Base-by-base conservation (phyloP, 2,329 filamentous ascomycete genomes). In the Nigrospora osmanthi region DNA sequence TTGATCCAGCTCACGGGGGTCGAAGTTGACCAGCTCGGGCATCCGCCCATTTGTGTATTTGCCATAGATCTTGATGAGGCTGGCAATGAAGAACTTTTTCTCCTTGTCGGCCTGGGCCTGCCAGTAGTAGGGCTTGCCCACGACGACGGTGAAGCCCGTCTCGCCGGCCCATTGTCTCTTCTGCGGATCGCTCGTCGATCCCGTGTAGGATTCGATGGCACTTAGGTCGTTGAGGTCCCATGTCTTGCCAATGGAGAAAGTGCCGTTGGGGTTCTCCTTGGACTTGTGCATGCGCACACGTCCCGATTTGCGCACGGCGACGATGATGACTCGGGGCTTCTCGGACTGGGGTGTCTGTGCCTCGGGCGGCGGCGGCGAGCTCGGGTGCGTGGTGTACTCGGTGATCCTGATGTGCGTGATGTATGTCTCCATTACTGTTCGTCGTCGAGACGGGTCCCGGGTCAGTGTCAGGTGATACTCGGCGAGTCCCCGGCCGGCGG, bases 71-170 rank as follows among this genome's bases (percentile, higher is more conserved):
- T 97, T 98, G 59, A 97, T 81, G 54, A 97, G 69, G 64, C 90
- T 96, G 32, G 87, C 89, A 58, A 98, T 93, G 66, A 98, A 98
- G 68, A 97, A 97, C 61, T 95, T 91, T 73, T 96, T 97, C 68
- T 98, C 93, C 69, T 96, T 96, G 43, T 87, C 78, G 1, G 88
- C 93, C 52, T 89, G 83, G 32, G 93, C 89, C 64, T 95, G 82
- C 93, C 93, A 98, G 64, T 93, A 98, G 67, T 98, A 98, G 0
- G 89, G 87, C 64, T 98, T 98, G 23, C 86, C 85, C 28, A 98
- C 78, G 2, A 84, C 93, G 42, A 97, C 88, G 23, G 85, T 73
- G 60, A 98, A 97, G 14, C 93, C 93, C 38, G 81, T 80, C 46
- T 84, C 83, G 43, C 85, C 83, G 17, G 89, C 91, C 87, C 87